Evolutionary conservation across 1,139 yeast genomes (phyloP), one percentile per base, ranked within the genome.

Genomic region (Eremothecium cymbalariae): DNA sequence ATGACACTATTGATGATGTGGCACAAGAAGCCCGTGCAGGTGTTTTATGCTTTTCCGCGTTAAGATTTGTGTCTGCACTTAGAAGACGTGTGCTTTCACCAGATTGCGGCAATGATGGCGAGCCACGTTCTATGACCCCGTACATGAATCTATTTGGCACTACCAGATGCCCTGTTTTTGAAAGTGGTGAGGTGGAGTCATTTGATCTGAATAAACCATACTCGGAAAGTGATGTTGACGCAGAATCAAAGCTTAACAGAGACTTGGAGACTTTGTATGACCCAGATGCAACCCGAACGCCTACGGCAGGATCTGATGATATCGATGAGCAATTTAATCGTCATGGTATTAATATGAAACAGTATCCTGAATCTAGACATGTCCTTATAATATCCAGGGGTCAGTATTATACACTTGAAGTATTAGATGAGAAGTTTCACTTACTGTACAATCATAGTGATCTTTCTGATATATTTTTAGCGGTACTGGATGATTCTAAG

Each of bases 11-110:
- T 44, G 72, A 68, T 38, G 75, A 77, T 20, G 62, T 84, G 4
- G 64, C 70, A 39, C 90, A 80, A 58, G 64, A 74, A 3, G 78
- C 74, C 42, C 57, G 88, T 31, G 76, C 86, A 4, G 77, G 86
- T 2, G 77, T 71, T 25, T 60, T 80, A 47, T 67, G 79, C 28
- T 70, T 74, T 40, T 77, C 85, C 2, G 69, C 82, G 3, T 62
- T 79, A 48, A 71, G 82, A 53, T 80, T 80, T 45, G 67, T 77
- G 11, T 62, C 75, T 11, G 72, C 81, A 17, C 60, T 79, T 39
- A 65, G 81, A 34, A 64, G 63, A 31, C 73, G 68, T 16, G 58
- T 68, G 0, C 60, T 80, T 39, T 65, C 69, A 33, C 73, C 78
- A 0, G 93, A 80, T 53, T 35, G 59, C 9, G 68, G 80, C 18